These are phyloP conservation scores for Cryphonectria japonica DNA, from an alignment of 2,329 filamentous ascomycete species.

Conservation along the genomic window DNA sequence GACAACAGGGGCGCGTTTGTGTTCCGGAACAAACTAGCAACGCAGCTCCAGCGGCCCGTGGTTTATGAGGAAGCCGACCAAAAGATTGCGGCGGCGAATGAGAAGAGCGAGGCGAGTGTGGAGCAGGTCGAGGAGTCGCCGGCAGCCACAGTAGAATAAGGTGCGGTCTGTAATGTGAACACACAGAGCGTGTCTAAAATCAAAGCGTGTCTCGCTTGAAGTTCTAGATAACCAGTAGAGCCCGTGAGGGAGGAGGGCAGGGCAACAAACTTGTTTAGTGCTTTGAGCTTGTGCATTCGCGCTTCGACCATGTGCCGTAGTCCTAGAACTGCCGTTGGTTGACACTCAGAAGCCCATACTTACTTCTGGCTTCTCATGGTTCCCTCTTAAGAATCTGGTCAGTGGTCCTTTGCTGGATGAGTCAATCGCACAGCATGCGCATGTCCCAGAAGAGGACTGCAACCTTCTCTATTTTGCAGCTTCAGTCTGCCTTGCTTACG, in stretches of 20 bases:
- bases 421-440: not conserved
- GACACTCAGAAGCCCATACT: not conserved
- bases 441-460: not conserved
- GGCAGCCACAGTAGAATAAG: not conserved
- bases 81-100: conserved; percentile 18
- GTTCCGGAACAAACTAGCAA: conserved; percentile 20
- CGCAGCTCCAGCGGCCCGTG: conserved; percentile 19
- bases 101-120: conserved; percentile 16
- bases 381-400: not conserved
- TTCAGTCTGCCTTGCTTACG: not conserved
- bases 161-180: not conserved
- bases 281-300: not conserved
- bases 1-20: conserved; percentile 21
- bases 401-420: not conserved
- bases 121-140: conserved; percentile 14
- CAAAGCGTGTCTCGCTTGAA: not conserved
- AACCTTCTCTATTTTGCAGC: not conserved
- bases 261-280: not conserved
- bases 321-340: not conserved
- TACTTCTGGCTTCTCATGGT: not conserved
- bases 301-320: not conserved
- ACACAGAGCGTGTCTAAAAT: not conserved
- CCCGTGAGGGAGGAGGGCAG: not conserved
- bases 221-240: not conserved
- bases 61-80: conserved; percentile 25